Evolutionary conservation across 192 early-diverging fungal genomes (phyloP).

Genomic region (Chytriomyces confervae): DNA sequence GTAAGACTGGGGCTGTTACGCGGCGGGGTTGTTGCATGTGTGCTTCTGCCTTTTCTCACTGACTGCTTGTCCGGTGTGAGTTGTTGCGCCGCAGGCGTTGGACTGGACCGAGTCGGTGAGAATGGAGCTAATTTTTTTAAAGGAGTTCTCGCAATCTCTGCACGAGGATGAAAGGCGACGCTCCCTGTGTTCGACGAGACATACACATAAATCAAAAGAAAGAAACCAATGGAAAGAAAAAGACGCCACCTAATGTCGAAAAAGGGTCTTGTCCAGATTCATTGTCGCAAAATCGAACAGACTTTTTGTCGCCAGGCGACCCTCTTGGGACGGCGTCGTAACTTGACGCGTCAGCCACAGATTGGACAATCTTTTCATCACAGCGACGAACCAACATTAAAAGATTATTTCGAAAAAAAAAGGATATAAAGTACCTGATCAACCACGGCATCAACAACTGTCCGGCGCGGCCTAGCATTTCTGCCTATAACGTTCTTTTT

Average conservation of each 20-base stretch:
- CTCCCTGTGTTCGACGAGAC: neutral
- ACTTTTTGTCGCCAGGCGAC: neutral
- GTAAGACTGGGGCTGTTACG: too few relatives aligned
- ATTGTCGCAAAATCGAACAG: slow-evolving; percentile 14
- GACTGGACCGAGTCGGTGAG: too few relatives aligned
- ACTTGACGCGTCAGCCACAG: neutral
- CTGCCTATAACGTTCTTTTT: neutral
- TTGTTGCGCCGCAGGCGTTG: neutral
- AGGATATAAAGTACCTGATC: slow-evolving; percentile 18
- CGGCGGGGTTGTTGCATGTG: too few relatives aligned
- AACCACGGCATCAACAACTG: slow-evolving; percentile 5
- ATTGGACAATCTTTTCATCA: slow-evolving; percentile 1
- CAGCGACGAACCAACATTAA: neutral
- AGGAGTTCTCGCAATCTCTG: slow-evolving; percentile 26
- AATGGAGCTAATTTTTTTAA: neutral
- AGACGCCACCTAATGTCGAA: neutral
- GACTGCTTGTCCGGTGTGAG: too few relatives aligned
- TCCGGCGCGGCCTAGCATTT: neutral
- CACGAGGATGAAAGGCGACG: slow-evolving; percentile 21
- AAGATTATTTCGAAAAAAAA: neutral
- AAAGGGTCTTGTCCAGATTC: neutral
- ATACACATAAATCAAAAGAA: neutral
- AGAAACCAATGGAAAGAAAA: too few relatives aligned
- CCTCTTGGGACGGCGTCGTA: neutral
- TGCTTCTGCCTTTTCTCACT: too few relatives aligned